A percentile compares a stretch with the other conserved stretches of the same genome.
phyloP scores from a whole-genome alignment of 345 rosid species.

The Dipteronia dyeriana region DNA sequence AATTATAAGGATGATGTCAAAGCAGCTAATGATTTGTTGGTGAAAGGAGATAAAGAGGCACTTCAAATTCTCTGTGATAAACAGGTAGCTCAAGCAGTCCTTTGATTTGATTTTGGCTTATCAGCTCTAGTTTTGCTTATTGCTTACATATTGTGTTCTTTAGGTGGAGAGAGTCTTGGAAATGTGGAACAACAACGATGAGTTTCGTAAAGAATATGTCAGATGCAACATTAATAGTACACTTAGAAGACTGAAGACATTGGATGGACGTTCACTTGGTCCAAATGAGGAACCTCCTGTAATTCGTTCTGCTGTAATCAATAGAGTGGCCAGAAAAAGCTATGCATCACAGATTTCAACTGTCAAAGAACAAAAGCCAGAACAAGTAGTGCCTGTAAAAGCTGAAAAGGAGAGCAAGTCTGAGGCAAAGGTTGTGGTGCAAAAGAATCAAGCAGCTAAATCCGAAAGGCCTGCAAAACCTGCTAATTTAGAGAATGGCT shows the following conservation, averaged over 20 bases:
- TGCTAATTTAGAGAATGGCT: conserved; percentile 31
- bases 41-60: conserved; percentile 54
- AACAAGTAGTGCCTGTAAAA: conserved; percentile 33
- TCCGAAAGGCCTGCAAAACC: conserved; percentile 40
- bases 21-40: conserved; percentile 57
- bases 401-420: conserved; percentile 36
- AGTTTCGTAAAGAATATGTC: conserved; percentile 66
- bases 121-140: conserved; percentile 24
- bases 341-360: conserved; percentile 23
- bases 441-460: conserved; percentile 46
- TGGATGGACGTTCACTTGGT: conserved; percentile 86
- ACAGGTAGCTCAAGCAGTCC: conserved; percentile 50
- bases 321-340: conserved; percentile 38
- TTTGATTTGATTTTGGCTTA: conserved; percentile 6
- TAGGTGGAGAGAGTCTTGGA: conserved; percentile 76
- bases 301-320: conserved; percentile 36
- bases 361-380: conserved; percentile 32
- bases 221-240: conserved; percentile 65
- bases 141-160: conserved; percentile 28
- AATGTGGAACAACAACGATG: conserved; percentile 59
- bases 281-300: conserved; percentile 69
- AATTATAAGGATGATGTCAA: conserved; percentile 61
- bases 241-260: conserved; percentile 64
- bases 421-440: conserved; percentile 35
- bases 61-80: conserved; percentile 57